Evolutionary conservation across 2,329 filamentous ascomycete genomes (phyloP).

Genomic region (Fusarium musae): DNA sequence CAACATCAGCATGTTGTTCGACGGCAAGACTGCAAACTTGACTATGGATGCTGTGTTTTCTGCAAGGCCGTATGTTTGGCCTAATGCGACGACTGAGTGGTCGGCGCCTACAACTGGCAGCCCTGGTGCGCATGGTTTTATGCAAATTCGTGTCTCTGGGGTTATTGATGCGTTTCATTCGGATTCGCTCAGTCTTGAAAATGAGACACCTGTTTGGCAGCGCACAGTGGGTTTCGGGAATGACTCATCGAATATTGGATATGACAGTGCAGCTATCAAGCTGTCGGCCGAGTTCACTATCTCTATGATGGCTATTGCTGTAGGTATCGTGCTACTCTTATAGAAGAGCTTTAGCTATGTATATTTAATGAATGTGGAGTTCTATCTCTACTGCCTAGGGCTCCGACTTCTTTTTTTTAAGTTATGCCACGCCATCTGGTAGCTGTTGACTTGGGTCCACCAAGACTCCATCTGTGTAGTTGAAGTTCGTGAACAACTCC

Average conservation of each 20-base stretch:
- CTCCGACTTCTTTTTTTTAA: accelerated
- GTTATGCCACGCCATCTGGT: accelerated
- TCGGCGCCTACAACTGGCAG: not conserved
- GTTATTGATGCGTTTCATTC: not conserved
- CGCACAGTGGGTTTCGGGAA: constrained; percentile 12
- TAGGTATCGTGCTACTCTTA: not conserved
- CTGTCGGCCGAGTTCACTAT: accelerated
- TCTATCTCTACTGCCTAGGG: not conserved
- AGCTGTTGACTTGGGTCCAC: not conserved
- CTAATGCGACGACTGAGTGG: not conserved
- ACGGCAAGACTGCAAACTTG: constrained; percentile 1
- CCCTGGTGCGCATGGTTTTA: not conserved
- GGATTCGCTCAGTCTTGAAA: not conserved
- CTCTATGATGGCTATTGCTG: accelerated
- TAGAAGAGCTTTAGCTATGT: accelerated
- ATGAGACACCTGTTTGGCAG: not conserved
- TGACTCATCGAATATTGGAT: not conserved
- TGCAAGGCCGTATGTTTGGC: not conserved
- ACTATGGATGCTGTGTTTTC: not conserved
- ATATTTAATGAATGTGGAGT: accelerated
- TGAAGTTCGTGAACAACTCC: accelerated
- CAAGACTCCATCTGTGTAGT: not conserved
- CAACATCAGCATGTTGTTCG: not conserved
- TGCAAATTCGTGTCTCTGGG: not conserved
- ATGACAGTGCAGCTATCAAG: not conserved